These are phyloP conservation scores for Rhizophora apiculata DNA, from an alignment of 345 rosid genomes.

Conservation along the genomic window DNA sequence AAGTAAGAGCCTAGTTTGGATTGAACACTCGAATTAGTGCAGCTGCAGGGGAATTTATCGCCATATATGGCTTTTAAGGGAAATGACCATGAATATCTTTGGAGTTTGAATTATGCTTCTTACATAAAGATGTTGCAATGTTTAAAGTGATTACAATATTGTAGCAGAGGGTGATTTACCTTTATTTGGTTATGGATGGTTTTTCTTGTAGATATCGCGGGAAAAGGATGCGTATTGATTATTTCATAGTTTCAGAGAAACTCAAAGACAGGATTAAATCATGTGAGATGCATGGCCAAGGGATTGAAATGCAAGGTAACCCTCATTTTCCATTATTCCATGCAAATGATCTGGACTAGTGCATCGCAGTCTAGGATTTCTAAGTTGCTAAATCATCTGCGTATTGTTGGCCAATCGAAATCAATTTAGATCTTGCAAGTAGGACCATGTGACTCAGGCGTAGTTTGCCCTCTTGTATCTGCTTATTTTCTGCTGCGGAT, in stretches of 20 bases:
- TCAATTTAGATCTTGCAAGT: neutral
- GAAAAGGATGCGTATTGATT: conserved; percentile 89
- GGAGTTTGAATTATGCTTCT: neutral
- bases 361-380: neutral
- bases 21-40: neutral
- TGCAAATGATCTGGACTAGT: neutral
- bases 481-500: neutral
- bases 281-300: conserved; percentile 78
- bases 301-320: conserved; percentile 78
- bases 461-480: neutral
- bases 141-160: neutral
- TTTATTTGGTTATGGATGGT: conserved; percentile 2
- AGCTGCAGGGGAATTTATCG: neutral
- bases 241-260: conserved; percentile 72
- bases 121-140: too few relatives aligned
- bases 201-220: conserved; percentile 68
- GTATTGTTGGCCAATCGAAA: neutral
- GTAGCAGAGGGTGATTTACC: neutral
- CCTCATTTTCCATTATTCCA: neutral
- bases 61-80: neutral
- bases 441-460: neutral
- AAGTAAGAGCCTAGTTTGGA: conserved; percentile 48
- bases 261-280: conserved; percentile 55
- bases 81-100: neutral
- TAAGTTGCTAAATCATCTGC: neutral